These are phyloP conservation scores for Silene uniflora DNA, from an alignment of 148 eudicot genomes.

Conservation along the genomic window DNA sequence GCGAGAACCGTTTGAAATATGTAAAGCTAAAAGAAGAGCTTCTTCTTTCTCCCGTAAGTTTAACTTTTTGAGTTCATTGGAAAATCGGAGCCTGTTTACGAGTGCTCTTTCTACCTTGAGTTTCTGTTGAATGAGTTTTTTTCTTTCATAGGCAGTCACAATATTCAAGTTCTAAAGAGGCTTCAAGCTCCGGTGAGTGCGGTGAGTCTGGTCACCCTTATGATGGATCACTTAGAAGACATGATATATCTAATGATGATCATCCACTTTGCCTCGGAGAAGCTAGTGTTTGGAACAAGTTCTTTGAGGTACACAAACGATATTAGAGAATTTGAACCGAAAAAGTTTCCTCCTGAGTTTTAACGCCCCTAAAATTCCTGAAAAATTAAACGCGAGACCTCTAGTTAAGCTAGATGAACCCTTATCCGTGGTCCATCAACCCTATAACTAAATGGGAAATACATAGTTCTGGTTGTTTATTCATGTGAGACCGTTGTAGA, in stretches of 20 bases:
- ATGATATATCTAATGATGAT: slow-evolving; percentile 47
- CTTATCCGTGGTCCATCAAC: no score
- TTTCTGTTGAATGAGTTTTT: background rate
- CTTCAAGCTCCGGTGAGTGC: background rate
- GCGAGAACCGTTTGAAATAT: slow-evolving; percentile 44
- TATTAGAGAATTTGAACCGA: no score
- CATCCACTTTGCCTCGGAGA: slow-evolving; percentile 56
- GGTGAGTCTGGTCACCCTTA: slow-evolving; percentile 4
- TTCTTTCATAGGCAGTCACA: slow-evolving; percentile 51
- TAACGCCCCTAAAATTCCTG: no score
- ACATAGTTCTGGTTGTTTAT: no score
- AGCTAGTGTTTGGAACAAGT: slow-evolving; percentile 56
- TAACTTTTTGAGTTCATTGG: background rate
- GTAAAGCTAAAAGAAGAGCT: slow-evolving; percentile 56
- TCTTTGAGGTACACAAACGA: slow-evolving; percentile 42
- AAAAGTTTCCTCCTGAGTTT: no score
- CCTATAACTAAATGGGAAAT: no score
- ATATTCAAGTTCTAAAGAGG: slow-evolving; percentile 29
- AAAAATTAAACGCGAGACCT: no score
- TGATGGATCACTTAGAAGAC: slow-evolving; percentile 46
- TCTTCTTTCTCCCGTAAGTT: slow-evolving; percentile 53
- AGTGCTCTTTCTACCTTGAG: background rate
- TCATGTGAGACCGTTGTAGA: no score
- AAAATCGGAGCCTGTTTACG: background rate
- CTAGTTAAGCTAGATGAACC: no score